These are phyloP conservation scores for Orbilia javanica DNA, from an alignment of 2,329 filamentous ascomycete genomes.

Conservation along the genomic window DNA sequence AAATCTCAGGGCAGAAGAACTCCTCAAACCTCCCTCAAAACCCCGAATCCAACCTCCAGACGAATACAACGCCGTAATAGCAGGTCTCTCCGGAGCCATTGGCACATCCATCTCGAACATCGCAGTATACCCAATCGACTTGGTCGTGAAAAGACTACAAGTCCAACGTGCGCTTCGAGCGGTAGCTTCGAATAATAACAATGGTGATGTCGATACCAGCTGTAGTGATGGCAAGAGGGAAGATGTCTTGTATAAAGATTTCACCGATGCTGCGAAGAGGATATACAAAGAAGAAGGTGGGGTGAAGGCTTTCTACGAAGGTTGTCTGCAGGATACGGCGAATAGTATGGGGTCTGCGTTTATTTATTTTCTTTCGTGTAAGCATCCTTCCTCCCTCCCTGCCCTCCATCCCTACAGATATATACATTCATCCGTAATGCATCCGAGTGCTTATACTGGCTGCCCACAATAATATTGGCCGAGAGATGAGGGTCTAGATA, in stretches of 20 bases:
- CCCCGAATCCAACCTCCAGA: constrained; percentile 25
- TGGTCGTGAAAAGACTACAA: constrained; percentile 85
- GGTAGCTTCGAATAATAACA: neutral
- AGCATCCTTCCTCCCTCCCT: neutral
- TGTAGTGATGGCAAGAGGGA: constrained; percentile 61
- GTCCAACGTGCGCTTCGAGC: constrained; percentile 73
- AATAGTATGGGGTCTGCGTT: constrained; percentile 71
- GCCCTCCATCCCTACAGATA: neutral
- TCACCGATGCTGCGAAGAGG: constrained; percentile 77
- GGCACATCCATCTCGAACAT: constrained; percentile 84
- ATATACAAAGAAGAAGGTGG: constrained; percentile 78
- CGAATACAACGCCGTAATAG: constrained; percentile 52
- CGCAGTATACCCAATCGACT: constrained; percentile 82
- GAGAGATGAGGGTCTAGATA: constrained; percentile 73
- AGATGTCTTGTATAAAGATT: constrained; percentile 72
- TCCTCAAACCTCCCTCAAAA: constrained; percentile 2
- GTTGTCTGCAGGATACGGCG: constrained; percentile 73
- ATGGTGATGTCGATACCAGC: constrained; percentile 60
- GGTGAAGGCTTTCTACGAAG: constrained; percentile 77
- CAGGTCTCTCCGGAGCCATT: constrained; percentile 79
- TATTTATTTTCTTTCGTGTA: constrained; percentile 62
- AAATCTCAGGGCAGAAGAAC: constrained; percentile 41
- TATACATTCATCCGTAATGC: neutral
- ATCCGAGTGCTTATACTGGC: too few species aligned
- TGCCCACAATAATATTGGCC: too few species aligned